These are phyloP conservation scores for Artemisia annua DNA, from an alignment of 129 eudicot species.

Conservation along the genomic window DNA sequence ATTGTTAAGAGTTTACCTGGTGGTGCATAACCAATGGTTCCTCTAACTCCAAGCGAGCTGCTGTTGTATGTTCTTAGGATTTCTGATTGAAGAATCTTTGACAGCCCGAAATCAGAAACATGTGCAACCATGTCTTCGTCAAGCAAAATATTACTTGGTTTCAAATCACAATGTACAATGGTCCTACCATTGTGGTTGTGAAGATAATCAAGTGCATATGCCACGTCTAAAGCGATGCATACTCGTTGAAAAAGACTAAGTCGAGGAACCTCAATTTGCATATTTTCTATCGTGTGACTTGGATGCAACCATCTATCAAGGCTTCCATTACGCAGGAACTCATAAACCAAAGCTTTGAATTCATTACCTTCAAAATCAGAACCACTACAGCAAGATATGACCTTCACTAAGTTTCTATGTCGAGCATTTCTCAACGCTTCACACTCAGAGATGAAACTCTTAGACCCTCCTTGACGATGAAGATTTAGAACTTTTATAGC, in stretches of 20 bases:
- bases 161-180: slow-evolving; percentile 39
- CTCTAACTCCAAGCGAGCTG: slow-evolving; percentile 31
- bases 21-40: slow-evolving; percentile 39
- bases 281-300: background rate
- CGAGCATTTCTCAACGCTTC: slow-evolving; percentile 25
- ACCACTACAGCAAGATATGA: slow-evolving; percentile 35
- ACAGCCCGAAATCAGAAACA: slow-evolving; percentile 42
- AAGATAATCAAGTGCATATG: slow-evolving; percentile 39
- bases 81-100: slow-evolving; percentile 30
- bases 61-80: background rate
- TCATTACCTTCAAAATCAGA: slow-evolving; percentile 36
- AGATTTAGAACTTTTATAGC: slow-evolving; percentile 42
- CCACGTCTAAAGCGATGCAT: slow-evolving; percentile 33
- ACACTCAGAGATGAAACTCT: slow-evolving; percentile 40
- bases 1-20: slow-evolving; percentile 29
- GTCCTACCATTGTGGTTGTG: slow-evolving; percentile 28
- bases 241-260: slow-evolving; percentile 30
- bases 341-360: slow-evolving; percentile 39
- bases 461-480: slow-evolving; percentile 27
- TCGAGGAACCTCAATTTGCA: slow-evolving; percentile 10
- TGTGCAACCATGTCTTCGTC: slow-evolving; percentile 35
- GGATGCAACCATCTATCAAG: slow-evolving; percentile 38
- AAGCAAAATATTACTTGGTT: slow-evolving; percentile 44
- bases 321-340: slow-evolving; percentile 42
- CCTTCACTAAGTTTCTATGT: slow-evolving; percentile 34